A percentile compares a stretch with the other conserved stretches of the same genome.
Evolutionary conservation across 2,329 filamentous ascomycete species (phyloP).

Genomic region (Monilinia polystroma): DNA sequence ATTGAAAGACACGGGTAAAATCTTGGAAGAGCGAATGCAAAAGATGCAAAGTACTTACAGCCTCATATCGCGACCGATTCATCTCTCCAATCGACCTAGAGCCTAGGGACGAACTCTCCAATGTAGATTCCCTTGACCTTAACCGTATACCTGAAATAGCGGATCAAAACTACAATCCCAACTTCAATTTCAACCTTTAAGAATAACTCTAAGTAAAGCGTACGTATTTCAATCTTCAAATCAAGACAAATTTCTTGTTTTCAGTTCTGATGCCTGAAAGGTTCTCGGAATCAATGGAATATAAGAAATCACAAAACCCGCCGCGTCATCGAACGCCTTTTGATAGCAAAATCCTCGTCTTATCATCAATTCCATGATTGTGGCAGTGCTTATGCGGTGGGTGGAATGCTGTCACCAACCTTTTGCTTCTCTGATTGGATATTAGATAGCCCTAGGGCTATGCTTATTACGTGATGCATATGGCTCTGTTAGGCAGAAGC

Average conservation of each 20-base stretch:
- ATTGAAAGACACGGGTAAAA: not conserved
- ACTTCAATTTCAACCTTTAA: not conserved
- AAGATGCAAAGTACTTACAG: conserved; percentile 27
- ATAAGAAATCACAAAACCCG: not conserved
- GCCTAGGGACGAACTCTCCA: not conserved
- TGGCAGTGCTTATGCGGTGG: not conserved
- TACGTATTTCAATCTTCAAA: not conserved
- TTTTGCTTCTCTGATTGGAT: not conserved
- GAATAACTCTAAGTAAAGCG: not conserved
- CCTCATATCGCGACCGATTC: conserved; percentile 35
- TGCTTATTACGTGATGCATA: not conserved
- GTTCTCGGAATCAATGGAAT: not conserved
- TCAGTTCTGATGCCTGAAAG: not conserved
- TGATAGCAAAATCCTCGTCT: too few relatives aligned
- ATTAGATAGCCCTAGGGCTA: not conserved
- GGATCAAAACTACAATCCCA: not conserved
- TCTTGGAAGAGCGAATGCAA: not conserved
- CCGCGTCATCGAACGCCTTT: not conserved
- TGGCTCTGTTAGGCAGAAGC: conserved; percentile 18
- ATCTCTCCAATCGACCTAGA: conserved; percentile 22
- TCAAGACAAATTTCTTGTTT: not conserved
- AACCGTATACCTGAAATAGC: not conserved
- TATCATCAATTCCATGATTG: not conserved
- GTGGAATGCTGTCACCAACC: not conserved
- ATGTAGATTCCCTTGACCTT: too few relatives aligned